Base-by-base conservation (phyloP, 2,329 filamentous ascomycete genomes). In the Juglanconis sp. region DNA sequence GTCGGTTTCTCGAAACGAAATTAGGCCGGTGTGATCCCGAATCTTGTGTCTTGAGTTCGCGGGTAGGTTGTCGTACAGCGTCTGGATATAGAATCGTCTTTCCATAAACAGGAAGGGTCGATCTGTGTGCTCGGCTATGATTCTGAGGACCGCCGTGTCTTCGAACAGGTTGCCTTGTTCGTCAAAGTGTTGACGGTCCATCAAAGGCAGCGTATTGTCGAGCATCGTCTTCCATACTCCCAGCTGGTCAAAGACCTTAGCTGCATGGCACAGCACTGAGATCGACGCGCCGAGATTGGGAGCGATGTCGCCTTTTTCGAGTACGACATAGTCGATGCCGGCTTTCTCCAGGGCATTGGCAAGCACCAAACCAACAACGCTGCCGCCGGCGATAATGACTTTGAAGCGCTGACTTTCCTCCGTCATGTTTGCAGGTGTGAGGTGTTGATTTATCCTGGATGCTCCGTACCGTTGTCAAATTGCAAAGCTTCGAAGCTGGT, bases 291-390 rank as follows among this genome's bases (percentile, higher is more conserved):
- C 65, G 13, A 65, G 30, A 31, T 62, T 53, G 5, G 65, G 64
- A n/a, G 65, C 65, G 17, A 66, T 60, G 17, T 63, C 65, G 7
- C 64, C 56, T 44, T 60, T 65, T 54, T 66, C 65, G 44, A 66
- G 63, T 17, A 66, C 35, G n/a, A 65, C 42, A 46, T 51, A 65
- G 42, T 63, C 59, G 32, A 65, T 61, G 15, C 61, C 64, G 7
- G 64, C 63, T 52, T 57, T 48, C 36, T 66, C 64, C 11, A 66
- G 47, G 6, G 64, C 64, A 13, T 59, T 59, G 30, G 64, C 65
- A 34, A 59, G 46, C 17, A 63, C 63, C 5, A 66, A 57, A 6
- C 65, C 65, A 10, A 50, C 58, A 15, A 66, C 47, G 42, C 64
- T 64, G 32, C 64, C 65, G 35, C 64, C 65, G 7, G 64, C 63